phyloP scores from a whole-genome alignment of 345 rosid species.

The Lepidium didymum region DNA sequence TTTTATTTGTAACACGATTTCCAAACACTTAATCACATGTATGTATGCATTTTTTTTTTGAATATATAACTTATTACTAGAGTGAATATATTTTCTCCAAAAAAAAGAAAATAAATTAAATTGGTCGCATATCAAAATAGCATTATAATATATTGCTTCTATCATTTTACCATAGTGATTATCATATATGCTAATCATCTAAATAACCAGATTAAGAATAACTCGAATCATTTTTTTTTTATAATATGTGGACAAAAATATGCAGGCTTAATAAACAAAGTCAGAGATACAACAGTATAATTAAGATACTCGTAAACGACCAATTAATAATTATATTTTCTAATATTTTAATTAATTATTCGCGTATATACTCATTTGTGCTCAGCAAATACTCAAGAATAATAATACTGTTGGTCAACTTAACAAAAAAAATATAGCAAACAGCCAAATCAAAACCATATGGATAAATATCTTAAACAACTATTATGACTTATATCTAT shows the following conservation, averaged over 20 bases:
- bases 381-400: background rate
- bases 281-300: background rate
- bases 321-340: background rate
- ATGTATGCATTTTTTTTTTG: too few species aligned
- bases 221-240: too few species aligned
- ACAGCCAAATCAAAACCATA: background rate
- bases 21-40: too few species aligned
- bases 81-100: too few species aligned
- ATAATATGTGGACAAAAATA: background rate
- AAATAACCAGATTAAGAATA: too few species aligned
- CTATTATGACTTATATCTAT: background rate
- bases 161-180: too few species aligned
- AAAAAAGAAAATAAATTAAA: too few species aligned
- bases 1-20: too few species aligned
- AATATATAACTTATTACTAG: too few species aligned
- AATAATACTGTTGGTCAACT: background rate
- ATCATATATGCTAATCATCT: too few species aligned
- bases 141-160: too few species aligned
- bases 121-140: too few species aligned
- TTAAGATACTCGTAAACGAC: constrained; percentile 7
- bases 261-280: background rate
- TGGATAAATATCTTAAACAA: background rate
- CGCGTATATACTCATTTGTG: constrained; percentile 10
- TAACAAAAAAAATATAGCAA: background rate
- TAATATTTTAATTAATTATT: background rate